Conservation (phyloP, 441 rosid species). For the Pelargonium australe region DNA sequence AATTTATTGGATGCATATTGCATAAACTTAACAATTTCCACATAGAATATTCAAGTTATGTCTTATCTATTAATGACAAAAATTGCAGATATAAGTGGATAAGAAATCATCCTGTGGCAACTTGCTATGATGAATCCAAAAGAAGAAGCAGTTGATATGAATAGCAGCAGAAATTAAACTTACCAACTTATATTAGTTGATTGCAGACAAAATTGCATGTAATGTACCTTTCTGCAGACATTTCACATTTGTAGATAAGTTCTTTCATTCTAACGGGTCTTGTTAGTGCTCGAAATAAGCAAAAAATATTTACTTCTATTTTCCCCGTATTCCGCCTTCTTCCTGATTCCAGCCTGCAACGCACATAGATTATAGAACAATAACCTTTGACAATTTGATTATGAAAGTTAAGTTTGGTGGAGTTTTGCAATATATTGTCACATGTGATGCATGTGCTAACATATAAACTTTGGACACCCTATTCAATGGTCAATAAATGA, state of each 20-base stretch:
- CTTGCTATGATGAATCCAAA: background rate
- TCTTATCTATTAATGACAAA: background rate
- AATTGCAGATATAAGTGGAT: slow-evolving; percentile 5
- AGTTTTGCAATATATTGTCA: background rate
- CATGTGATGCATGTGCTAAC: background rate
- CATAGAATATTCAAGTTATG: background rate
- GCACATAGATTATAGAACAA: background rate
- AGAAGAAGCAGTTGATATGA: background rate
- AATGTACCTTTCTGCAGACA: background rate
- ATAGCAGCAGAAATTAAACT: background rate
- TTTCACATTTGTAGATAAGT: background rate
- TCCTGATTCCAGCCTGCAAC: background rate
- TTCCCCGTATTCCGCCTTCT: background rate
- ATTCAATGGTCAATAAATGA: background rate
- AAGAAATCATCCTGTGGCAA: background rate
- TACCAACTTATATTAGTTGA: background rate
- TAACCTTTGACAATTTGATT: background rate
- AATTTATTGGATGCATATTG: background rate
- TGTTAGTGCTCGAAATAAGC: background rate
- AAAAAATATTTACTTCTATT: background rate
- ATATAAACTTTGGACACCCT: background rate
- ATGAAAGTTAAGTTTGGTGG: background rate
- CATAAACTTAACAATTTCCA: background rate
- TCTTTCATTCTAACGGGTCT: background rate
- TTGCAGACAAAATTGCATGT: background rate